A percentile compares a stretch with the other conserved stretches of the same genome.
Evolutionary conservation across 129 eudicot species (phyloP).

Genomic region (Scalesia atractyloides): DNA sequence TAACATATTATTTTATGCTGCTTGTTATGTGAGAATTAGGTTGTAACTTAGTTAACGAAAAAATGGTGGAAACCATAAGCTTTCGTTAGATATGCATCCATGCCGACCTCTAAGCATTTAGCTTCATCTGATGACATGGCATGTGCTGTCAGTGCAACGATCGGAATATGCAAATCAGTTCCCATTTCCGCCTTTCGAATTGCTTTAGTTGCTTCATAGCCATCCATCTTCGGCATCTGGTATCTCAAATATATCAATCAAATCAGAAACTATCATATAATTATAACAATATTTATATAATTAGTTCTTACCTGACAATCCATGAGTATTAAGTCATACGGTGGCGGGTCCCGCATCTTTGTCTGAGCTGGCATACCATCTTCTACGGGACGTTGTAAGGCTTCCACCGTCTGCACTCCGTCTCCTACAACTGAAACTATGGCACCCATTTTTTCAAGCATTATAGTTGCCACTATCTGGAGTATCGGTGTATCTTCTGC

Average conservation of each 20-base stretch:
- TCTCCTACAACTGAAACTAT: slow-evolving; percentile 85
- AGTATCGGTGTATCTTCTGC: slow-evolving; percentile 95
- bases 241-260: neutral
- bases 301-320: slow-evolving; percentile 75
- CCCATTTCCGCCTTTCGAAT: slow-evolving; percentile 73
- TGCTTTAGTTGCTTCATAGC: slow-evolving; percentile 93
- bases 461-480: slow-evolving; percentile 91
- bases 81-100: slow-evolving; percentile 98
- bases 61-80: slow-evolving; percentile 91
- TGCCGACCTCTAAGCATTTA: slow-evolving; percentile 91
- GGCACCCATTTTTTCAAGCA: slow-evolving; percentile 95
- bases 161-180: slow-evolving; percentile 65
- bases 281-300: neutral
- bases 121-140: slow-evolving; percentile 98
- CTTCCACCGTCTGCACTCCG: slow-evolving; percentile 82
- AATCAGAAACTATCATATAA: slow-evolving; percentile 15
- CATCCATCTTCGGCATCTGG: slow-evolving; percentile 99
- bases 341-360: slow-evolving; percentile 32
- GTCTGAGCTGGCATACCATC: slow-evolving; percentile 24
- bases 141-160: slow-evolving; percentile 95
- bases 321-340: slow-evolving; percentile 87
- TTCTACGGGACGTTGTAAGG: slow-evolving; percentile 45
- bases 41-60: slow-evolving; percentile 61
- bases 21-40: slow-evolving; percentile 32
- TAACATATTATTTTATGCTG: slow-evolving; percentile 11